Evolutionary conservation across 2,329 filamentous ascomycete species (phyloP).

Genomic region (Apiospora koreana): DNA sequence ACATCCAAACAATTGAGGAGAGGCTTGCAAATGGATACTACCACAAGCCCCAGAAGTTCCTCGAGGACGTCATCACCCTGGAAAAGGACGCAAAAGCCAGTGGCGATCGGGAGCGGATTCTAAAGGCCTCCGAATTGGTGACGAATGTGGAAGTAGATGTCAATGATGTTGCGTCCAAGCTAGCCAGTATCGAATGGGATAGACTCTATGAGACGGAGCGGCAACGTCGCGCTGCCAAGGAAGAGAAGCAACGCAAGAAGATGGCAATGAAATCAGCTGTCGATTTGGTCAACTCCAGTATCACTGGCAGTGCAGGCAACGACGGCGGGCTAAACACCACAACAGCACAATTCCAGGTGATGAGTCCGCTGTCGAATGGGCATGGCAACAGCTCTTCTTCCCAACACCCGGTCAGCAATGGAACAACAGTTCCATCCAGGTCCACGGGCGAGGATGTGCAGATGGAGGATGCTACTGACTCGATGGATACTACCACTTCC

Average conservation of each 20-base stretch:
- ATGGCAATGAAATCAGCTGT: conserved; percentile 59
- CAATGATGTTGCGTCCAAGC: conserved; percentile 69
- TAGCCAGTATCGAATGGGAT: conserved; percentile 75
- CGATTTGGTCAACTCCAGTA: conserved; percentile 52
- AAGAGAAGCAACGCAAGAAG: conserved; percentile 64
- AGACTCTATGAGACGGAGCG: conserved; percentile 74
- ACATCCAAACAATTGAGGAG: conserved; percentile 86
- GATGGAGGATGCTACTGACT: conserved; percentile 58
- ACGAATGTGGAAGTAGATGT: conserved; percentile 96
- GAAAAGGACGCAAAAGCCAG: conserved; percentile 81
- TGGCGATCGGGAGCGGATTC: conserved; percentile 78
- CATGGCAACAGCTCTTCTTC: conserved; percentile 45
- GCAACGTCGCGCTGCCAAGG: conserved; percentile 60
- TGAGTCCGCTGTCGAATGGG: conserved; percentile 62
- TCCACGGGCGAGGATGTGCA: conserved; percentile 57
- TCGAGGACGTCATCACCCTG: conserved; percentile 82
- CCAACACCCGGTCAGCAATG: conserved; percentile 51
- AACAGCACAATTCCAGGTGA: conserved; percentile 54
- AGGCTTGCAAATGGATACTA: conserved; percentile 97
- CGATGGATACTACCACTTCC: conserved; percentile 44
- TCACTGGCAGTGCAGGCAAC: conserved; percentile 51
- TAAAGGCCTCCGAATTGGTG: conserved; percentile 89
- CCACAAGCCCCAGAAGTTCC: conserved; percentile 84
- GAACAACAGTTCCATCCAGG: conserved; percentile 51
- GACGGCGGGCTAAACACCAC: conserved; percentile 40